Conservation (phyloP, 768 basidiomycete species). For the Tulasnella sp. region DNA sequence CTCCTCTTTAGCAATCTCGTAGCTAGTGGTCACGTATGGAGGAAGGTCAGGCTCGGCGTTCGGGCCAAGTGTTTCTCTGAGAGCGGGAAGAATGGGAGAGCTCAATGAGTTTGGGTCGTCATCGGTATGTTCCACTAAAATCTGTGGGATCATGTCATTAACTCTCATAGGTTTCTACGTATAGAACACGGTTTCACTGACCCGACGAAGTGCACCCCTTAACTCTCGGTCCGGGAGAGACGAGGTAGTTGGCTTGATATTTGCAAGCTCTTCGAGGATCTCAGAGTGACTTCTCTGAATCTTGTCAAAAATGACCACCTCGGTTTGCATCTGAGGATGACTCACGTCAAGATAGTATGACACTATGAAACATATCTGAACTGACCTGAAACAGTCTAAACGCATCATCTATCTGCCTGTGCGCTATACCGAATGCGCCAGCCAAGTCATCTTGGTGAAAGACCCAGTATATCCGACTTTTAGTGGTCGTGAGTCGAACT, state of each 20-base stretch:
- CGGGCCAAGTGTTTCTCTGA: not conserved
- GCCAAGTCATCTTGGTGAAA: constrained; percentile 13
- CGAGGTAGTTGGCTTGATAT: not conserved
- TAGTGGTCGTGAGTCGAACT: not conserved
- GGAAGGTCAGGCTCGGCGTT: not conserved
- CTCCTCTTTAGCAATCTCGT: not conserved
- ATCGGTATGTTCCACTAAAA: not conserved
- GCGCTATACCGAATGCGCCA: not conserved
- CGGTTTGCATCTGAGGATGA: not conserved
- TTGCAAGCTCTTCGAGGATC: not conserved
- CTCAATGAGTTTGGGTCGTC: not conserved
- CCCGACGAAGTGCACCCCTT: not conserved
- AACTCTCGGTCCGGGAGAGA: not conserved
- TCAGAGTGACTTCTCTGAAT: constrained; percentile 9
- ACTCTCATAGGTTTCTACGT: not conserved
- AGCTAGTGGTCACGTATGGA: not conserved
- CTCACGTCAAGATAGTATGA: not conserved
- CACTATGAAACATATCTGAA: not conserved
- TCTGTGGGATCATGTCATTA: not conserved
- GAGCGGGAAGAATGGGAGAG: not conserved
- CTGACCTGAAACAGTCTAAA: not conserved
- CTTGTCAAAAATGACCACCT: not conserved
- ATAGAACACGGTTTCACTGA: not conserved
- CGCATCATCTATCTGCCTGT: not conserved
- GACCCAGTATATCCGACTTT: not conserved